Conservation (phyloP, 495 filamentous ascomycete genomes). For the Penicillium crystallinum region DNA sequence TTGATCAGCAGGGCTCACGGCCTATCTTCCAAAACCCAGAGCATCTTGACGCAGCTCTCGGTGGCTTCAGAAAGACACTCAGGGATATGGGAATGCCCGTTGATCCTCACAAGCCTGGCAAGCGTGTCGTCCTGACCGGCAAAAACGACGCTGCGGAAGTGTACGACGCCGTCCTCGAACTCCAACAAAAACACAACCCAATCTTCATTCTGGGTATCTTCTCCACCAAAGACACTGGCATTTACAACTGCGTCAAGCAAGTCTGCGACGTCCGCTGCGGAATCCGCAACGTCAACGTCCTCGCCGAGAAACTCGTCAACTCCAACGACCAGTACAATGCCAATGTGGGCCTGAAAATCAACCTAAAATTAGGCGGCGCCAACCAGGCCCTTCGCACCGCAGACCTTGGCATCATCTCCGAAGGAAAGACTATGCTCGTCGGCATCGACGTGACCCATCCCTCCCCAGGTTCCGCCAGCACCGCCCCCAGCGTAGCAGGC, state of each 20-base stretch:
- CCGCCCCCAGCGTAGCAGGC: constrained; percentile 62
- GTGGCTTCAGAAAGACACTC: constrained; percentile 18
- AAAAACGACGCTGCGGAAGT: constrained; percentile 11
- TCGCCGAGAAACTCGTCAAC: constrained; percentile 45
- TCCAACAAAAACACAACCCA: constrained; percentile 31
- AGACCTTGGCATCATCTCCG: constrained; percentile 53
- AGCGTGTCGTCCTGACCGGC: constrained; percentile 8
- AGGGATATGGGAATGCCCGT: constrained; percentile 27
- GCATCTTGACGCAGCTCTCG: constrained; percentile 8
- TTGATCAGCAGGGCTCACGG: constrained; percentile 4
- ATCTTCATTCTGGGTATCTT: constrained; percentile 62
- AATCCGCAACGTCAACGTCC: constrained; percentile 58
- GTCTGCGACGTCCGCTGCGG: constrained; percentile 60
- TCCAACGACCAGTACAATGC: constrained; percentile 55
- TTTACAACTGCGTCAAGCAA: constrained; percentile 67
- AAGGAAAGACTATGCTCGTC: constrained; percentile 72
- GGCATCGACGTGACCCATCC: constrained; percentile 90
- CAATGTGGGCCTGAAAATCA: constrained; percentile 78
- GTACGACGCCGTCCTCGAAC: constrained; percentile 24
- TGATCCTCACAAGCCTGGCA: constrained; percentile 11
- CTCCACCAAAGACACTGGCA: constrained; percentile 37
- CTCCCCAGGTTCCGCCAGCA: constrained; percentile 56
- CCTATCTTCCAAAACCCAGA: constrained; percentile 4
- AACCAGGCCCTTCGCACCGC: constrained; percentile 58
- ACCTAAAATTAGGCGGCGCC: constrained; percentile 75